Conservation (phyloP, 2,329 filamentous ascomycete species). For the Chaetomiaceae sp. region DNA sequence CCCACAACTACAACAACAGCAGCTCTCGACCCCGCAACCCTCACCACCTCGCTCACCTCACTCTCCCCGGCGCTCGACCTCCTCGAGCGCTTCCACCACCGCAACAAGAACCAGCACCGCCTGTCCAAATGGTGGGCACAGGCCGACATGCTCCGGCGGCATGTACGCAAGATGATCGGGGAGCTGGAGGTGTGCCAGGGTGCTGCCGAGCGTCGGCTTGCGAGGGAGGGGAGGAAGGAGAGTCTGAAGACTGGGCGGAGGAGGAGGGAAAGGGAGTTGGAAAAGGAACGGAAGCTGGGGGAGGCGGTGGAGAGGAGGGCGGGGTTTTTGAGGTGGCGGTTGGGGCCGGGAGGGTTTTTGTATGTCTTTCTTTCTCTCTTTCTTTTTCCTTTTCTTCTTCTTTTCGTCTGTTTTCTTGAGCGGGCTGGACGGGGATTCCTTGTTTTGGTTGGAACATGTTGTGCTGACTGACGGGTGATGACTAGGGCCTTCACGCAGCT, state of each 20-base stretch:
- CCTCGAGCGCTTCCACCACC: conserved; percentile 69
- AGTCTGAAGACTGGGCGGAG: not conserved
- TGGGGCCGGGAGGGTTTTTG: conserved; percentile 42
- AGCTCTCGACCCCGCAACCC: not conserved
- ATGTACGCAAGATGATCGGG: conserved; percentile 48
- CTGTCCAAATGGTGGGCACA: conserved; percentile 73
- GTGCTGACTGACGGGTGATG: not conserved
- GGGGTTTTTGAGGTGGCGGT: conserved; percentile 36
- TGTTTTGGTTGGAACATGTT: too few relatives aligned
- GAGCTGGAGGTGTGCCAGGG: conserved; percentile 24
- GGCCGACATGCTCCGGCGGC: conserved; percentile 67
- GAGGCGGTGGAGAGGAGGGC: conserved; percentile 27
- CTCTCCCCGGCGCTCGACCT: conserved; percentile 45
- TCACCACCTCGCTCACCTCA: conserved; percentile 12
- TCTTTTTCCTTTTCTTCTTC: not conserved
- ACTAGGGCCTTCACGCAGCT: conserved; percentile 65
- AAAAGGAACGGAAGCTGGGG: not conserved
- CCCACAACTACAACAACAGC: too few relatives aligned
- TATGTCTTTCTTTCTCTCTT: conserved; percentile 29
- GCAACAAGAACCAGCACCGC: conserved; percentile 89
- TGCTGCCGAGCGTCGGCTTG: conserved; percentile 6
- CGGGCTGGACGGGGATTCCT: not conserved
- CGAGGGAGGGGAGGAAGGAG: not conserved
- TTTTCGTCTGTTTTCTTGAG: not conserved
- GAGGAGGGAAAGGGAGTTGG: not conserved